phyloP scores from a whole-genome alignment of 2,329 filamentous ascomycete species.

The Pseudocercospora cruenta region DNA sequence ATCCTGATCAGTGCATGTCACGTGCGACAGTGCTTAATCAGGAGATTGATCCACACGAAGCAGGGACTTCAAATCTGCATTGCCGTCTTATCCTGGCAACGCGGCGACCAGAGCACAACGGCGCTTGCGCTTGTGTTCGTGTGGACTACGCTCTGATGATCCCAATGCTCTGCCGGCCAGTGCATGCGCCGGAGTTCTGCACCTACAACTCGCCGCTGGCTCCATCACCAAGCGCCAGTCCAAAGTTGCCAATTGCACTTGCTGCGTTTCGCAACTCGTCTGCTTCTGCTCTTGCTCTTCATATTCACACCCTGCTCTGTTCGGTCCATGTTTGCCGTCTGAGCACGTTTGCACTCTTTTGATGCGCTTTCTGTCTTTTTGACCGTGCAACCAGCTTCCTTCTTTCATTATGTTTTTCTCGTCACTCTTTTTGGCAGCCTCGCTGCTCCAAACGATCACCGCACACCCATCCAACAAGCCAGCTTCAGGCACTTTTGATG shows the following conservation, averaged over 20 bases:
- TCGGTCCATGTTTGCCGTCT: slow-evolving; percentile 1
- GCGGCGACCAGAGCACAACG: not conserved
- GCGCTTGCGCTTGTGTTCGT: slow-evolving; percentile 2
- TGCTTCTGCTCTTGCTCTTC: not conserved
- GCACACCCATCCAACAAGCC: slow-evolving; percentile 16
- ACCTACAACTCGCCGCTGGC: not conserved
- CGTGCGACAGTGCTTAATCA: too few relatives aligned
- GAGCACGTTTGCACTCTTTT: slow-evolving; percentile 1
- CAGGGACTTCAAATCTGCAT: too few relatives aligned
- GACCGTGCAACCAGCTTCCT: not conserved
- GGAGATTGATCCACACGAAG: too few relatives aligned
- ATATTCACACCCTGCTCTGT: not conserved
- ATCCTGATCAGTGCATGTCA: too few relatives aligned
- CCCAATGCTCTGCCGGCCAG: not conserved
- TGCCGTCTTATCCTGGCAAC: not conserved
- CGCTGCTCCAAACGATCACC: slow-evolving; percentile 6
- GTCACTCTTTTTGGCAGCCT: slow-evolving; percentile 17
- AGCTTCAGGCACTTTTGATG: slow-evolving; percentile 16
- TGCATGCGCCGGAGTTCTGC: not conserved
- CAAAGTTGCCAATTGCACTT: not conserved
- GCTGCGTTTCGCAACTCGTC: not conserved
- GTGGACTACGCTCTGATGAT: slow-evolving; percentile 3
- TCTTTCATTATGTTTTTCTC: slow-evolving; percentile 17
- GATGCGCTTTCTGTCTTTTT: slow-evolving; percentile 6
- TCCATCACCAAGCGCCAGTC: not conserved